Conservation (phyloP, 1,139 yeast genomes). For the Yamadazyma diddensiae region DNA sequence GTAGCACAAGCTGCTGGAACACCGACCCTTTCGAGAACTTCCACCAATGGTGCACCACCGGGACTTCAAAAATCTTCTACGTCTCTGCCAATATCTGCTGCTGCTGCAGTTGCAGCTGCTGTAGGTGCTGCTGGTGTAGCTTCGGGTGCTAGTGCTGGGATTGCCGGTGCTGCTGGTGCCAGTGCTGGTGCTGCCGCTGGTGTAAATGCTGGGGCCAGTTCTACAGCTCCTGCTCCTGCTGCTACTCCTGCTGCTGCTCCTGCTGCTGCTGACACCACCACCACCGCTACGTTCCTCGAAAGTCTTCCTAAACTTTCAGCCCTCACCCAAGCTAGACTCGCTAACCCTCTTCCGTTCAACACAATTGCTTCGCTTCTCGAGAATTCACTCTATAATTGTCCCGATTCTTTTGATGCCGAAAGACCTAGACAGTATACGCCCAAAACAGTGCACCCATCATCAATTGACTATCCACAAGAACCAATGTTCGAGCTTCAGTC, state of each 20-base stretch:
- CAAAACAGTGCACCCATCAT: conserved; percentile 83
- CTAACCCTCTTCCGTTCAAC: conserved; percentile 54
- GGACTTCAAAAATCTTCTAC: conserved; percentile 1
- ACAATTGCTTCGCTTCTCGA: conserved; percentile 62
- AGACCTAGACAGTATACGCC: conserved; percentile 81
- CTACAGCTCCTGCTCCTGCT: conserved; percentile 14
- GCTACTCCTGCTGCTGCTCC: conserved; percentile 12
- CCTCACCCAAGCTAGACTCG: conserved; percentile 34
- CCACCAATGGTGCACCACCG: background rate
- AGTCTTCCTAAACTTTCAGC: conserved; percentile 28
- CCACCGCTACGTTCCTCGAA: conserved; percentile 24
- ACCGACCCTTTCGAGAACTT: conserved; percentile 1
- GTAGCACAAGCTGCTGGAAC: conserved; percentile 10
- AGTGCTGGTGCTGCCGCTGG: conserved; percentile 8
- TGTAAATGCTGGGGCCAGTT: conserved; percentile 9
- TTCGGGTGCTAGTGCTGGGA: conserved; percentile 11
- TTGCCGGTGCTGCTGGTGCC: conserved; percentile 8
- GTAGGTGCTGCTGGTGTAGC: conserved; percentile 14
- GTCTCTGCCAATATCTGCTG: conserved; percentile 2
- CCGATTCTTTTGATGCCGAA: conserved; percentile 90
- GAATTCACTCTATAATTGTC: conserved; percentile 79
- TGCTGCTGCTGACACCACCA: conserved; percentile 14
- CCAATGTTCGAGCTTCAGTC: conserved; percentile 63
- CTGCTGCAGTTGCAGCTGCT: background rate
- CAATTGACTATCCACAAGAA: conserved; percentile 88